Conservation (phyloP, 2,329 filamentous ascomycete genomes). For the Cladorrhinum sp. region DNA sequence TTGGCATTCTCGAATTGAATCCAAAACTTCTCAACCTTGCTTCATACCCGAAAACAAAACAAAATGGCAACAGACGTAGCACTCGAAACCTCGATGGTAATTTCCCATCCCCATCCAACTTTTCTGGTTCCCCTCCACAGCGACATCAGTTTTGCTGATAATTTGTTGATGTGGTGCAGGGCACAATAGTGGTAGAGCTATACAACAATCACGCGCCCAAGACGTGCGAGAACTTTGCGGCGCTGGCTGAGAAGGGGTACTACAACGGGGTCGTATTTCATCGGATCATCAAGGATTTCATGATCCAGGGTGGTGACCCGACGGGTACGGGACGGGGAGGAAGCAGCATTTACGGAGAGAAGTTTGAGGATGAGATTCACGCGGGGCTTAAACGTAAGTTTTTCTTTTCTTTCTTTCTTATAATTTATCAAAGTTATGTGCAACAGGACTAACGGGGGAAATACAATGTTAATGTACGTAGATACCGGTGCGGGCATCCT, state of each 20-base stretch:
- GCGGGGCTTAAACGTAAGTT: constrained; percentile 61
- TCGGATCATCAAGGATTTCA: constrained; percentile 93
- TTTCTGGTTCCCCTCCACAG: background rate
- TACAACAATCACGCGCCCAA: constrained; percentile 86
- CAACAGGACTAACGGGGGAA: no score
- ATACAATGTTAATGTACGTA: background rate
- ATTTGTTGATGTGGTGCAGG: constrained; percentile 48
- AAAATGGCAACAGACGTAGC: constrained; percentile 74
- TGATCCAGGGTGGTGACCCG: constrained; percentile 93
- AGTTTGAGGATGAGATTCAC: constrained; percentile 87
- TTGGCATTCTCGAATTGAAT: no score
- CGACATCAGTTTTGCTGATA: background rate
- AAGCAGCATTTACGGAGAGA: constrained; percentile 84
- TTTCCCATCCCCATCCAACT: background rate
- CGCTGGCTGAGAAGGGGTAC: constrained; percentile 78
- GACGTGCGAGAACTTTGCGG: constrained; percentile 83
- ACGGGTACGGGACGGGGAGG: constrained; percentile 92
- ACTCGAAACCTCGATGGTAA: constrained; percentile 61
- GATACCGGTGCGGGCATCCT: constrained; percentile 89
- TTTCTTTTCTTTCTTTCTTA: background rate
- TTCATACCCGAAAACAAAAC: constrained; percentile 1
- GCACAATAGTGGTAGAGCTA: constrained; percentile 81
- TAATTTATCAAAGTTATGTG: no score
- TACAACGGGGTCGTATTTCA: constrained; percentile 87
- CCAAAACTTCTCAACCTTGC: background rate